Evolutionary conservation across 2,329 filamentous ascomycete genomes (phyloP), one percentile per base, ranked within the genome.

Genomic region (Ceratocystis colombiana): DNA sequence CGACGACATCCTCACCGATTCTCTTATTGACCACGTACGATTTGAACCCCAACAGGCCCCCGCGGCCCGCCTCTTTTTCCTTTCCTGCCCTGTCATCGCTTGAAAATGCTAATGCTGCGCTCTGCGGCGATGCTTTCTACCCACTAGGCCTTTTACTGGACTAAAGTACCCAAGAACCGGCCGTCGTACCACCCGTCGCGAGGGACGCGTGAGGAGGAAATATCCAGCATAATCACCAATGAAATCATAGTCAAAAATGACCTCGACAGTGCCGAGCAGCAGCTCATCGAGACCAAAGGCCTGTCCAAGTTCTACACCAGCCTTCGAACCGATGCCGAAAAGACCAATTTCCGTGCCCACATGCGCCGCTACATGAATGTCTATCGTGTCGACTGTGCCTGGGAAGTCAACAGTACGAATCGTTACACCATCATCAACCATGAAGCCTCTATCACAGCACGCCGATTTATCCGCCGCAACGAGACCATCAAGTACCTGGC

Each of bases 1-100:
- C 79, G 94, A 99, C 77, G 94, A 99, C 76, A 87, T 97, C 70
- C 80, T 96, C 69, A 99, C 94, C 6, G 94, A 99, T 82, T 89
- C 90, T 71, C 85, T 99, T 64, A 87, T 99, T 68, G 94, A 99
- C 77, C 90, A 93, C 78, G 93, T 96, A 82, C 77, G 88, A 82
- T 48, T 41, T 48, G 22, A 46, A 22, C 6, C 25, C 44, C 25
- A 46, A 25, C 20, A 33, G 45, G 12, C 33, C 41, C 46, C 46
- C 62, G 30, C 37, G 22, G 46, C 61, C 6, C 33, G 50, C 55
- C 28, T 17, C 28, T 53, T 44, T 17, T 22, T 53, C 68, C 65
- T 50, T 66, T 61, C 57, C 6, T n/a, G 22, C 4, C 53, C n/a
- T 50, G 7, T 41, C 45, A 15, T 63, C 22, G 37, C 68, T 74